phyloP scores from a whole-genome alignment of 1,284 basidiomycete genomes.

The Pholiota adiposa region DNA sequence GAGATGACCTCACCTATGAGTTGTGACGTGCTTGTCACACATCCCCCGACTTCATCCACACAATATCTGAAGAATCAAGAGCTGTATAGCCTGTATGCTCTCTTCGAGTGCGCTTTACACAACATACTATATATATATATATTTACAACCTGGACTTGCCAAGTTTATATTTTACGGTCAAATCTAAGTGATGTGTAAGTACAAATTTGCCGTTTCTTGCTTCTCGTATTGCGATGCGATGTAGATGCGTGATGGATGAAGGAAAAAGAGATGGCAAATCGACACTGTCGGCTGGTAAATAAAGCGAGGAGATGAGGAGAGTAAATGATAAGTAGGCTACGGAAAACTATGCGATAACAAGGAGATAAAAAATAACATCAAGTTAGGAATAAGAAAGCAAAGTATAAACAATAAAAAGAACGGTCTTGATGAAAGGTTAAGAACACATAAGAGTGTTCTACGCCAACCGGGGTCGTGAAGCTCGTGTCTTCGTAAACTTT shows the following conservation, averaged over 20 bases:
- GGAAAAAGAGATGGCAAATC: conserved; percentile 8
- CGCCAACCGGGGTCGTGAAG: conserved; percentile 37
- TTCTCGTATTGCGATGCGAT: conserved; percentile 20
- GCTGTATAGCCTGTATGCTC: too few relatives aligned
- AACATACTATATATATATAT: neutral
- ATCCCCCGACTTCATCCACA: neutral
- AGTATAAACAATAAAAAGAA: conserved; percentile 16
- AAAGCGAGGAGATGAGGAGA: neutral
- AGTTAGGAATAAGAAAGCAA: conserved; percentile 23
- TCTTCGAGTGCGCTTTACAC: neutral
- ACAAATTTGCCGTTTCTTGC: conserved; percentile 19
- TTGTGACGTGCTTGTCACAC: neutral
- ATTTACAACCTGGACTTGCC: conserved; percentile 15
- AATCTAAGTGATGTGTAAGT: conserved; percentile 15
- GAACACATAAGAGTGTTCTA: conserved; percentile 29
- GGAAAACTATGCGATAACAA: conserved; percentile 14
- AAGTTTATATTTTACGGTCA: conserved; percentile 7
- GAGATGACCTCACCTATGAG: neutral
- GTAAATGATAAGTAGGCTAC: conserved; percentile 8
- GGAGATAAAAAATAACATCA: conserved; percentile 18
- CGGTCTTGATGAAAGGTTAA: conserved; percentile 25
- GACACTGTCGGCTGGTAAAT: conserved; percentile 18
- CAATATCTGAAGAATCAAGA: neutral
- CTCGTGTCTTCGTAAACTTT: conserved; percentile 27
- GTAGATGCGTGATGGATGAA: conserved; percentile 1